Base-by-base conservation (phyloP, 345 rosid genomes). In the Gossypium anomalum region DNA sequence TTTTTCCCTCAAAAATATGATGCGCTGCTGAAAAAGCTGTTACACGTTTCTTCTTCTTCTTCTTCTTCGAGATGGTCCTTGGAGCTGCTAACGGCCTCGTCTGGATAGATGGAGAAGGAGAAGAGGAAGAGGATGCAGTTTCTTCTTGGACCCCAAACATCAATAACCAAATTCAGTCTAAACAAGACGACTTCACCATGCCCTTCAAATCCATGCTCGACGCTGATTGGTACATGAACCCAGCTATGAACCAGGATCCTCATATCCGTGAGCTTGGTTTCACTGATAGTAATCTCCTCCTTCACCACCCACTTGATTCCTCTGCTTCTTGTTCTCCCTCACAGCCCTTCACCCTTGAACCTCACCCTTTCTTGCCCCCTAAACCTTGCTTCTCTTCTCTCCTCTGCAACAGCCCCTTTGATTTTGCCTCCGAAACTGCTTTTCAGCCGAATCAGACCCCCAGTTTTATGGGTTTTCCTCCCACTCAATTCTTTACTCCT, bases 251-350 rank as follows among this genome's bases (percentile, higher is more conserved):
- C 78, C 89, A 59, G 17, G 87, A 57, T 20, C 27, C 61, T 22
- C 29, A 57, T 19, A 53, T 53, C 20, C 7, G 57, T 16, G 57
- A 83, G 71, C 84, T 83, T 11, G 82, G 78, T 25, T 85, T 80
- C 49, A 22, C n/a, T 17, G 57, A 53, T 53, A 57, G 22, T 57
- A 20, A 51, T 68, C 79, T 82, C 68, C 82, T 84, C 68, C 87
- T 83, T 77, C 87, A 82, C 1, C 88, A 86, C 27, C 80, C 85
- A 0, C 66, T 91, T n/a, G 93, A 91, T 80, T 85, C 94, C 1
- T 89, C 94, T 25, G 84, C 94, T 58, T 87, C 90, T 67, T 89
- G 89, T 59, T 89, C 93, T 72, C 93, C 89, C 2, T 87, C 97
- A 9, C 90, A 82, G 58, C 79, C 88, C 16, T 85, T 87, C 75